A percentile compares a stretch with the other conserved stretches of the same genome.
phyloP scores from a whole-genome alignment of 129 eudicot genomes.

The Logfia minima region DNA sequence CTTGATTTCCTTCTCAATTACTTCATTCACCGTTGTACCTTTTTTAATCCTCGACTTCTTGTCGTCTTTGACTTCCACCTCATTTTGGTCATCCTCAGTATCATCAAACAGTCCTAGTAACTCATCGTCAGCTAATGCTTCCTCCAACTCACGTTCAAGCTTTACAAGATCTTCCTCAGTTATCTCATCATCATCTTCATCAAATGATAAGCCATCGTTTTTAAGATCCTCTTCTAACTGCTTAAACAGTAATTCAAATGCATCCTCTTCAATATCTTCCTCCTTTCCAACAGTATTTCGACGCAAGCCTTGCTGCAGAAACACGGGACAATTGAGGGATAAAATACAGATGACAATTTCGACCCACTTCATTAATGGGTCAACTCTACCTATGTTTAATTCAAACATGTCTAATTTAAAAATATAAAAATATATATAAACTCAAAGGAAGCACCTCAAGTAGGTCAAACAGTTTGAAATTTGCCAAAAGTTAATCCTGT shows the following conservation, averaged over 20 bases:
- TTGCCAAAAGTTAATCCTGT: neutral
- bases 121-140: constrained; percentile 71
- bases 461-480: too few relatives aligned
- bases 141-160: constrained; percentile 85
- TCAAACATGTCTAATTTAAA: too few relatives aligned
- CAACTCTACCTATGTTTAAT: neutral
- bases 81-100: constrained; percentile 31
- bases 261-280: constrained; percentile 78
- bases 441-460: too few relatives aligned
- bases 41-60: constrained; percentile 11
- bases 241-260: constrained; percentile 84
- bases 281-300: constrained; percentile 36
- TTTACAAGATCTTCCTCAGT: constrained; percentile 78
- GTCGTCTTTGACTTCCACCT: constrained; percentile 30
- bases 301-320: constrained; percentile 46
- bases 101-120: constrained; percentile 43
- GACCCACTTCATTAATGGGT: neutral
- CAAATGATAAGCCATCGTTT: constrained; percentile 58
- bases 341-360: neutral
- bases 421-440: too few relatives aligned
- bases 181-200: constrained; percentile 73
- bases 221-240: constrained; percentile 85
- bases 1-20: constrained; percentile 29
- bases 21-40: constrained; percentile 31
- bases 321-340: neutral